Base-by-base conservation (phyloP, 1,284 basidiomycete genomes). In the Termitomyces sp. region DNA sequence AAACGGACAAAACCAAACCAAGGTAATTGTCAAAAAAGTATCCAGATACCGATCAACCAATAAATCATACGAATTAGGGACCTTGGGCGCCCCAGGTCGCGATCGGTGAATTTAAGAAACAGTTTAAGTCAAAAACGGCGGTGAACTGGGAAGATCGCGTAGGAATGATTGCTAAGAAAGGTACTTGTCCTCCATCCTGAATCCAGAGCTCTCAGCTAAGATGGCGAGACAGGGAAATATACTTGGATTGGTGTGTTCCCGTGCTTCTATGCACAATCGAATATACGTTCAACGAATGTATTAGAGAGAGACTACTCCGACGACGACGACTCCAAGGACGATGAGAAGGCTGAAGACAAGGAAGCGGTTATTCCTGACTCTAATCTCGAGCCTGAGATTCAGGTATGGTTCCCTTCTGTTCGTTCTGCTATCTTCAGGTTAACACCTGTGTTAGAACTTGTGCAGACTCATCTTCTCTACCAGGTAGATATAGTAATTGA, bases 391-490 rank as follows among this genome's bases (percentile, higher is more conserved):
- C 57, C 67, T 1, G 79, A 79, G 60, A 64, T 84, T 8, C 81
- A 84, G 70, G 79, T 78, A 50, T 9, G 12, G 15, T 31, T 24
- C 12, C 5, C 10, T 28, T 19, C 9, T n/a, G 28, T 44, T 50
- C 21, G 19, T 26, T 41, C 6, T 21, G 17, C 38, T 56, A 3
- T 39, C 44, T 33, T 34, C 13, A 8, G 47, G 46, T 40, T 31
- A 40, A 38, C n/a, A 42, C 31, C 7, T 30, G 15, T 30, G 30
- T 15, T 58, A 82, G 76, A 67, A 68, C 30, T 69, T 85, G 30
- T 80, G 80, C 66, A 73, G 68, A 19, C 73, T 85, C 39, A 84
- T 86, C 41, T 85, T 85, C 73, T 76, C 74, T 28, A 71, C 76
- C 10, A 72, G 69, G 80, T 80, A 58, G 54, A 71, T 39, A 57